Conservation (phyloP, 257 asterid genomes). For the Prunella vulgaris region DNA sequence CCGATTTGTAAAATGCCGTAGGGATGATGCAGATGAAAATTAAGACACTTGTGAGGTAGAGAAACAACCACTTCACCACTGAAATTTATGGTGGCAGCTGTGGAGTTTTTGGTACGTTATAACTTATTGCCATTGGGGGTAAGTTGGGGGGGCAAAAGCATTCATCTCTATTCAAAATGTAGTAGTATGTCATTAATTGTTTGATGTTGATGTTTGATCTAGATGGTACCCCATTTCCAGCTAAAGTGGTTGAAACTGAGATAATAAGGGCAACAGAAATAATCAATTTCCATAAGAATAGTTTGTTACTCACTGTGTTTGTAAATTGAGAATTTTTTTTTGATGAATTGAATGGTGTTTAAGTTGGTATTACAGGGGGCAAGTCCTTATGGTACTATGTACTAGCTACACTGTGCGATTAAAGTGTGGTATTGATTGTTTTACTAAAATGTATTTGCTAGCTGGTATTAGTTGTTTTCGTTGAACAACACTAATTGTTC, state of each 20-base stretch:
- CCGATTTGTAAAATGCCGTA: background rate
- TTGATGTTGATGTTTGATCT: conserved; percentile 15
- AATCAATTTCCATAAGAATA: background rate
- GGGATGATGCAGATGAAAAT: background rate
- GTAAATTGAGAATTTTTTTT: background rate
- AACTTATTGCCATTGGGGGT: conserved; percentile 8
- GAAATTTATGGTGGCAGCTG: conserved; percentile 26
- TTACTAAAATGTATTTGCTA: too few relatives aligned
- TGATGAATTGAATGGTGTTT: background rate
- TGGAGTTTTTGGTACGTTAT: background rate
- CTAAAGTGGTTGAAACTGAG: conserved; percentile 17
- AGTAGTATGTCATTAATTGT: conserved; percentile 14
- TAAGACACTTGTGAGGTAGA: background rate
- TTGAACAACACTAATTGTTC: too few relatives aligned
- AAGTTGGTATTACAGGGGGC: background rate
- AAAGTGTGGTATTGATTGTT: background rate
- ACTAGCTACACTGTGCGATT: too few relatives aligned
- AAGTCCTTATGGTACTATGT: too few relatives aligned
- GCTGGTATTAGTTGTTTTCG: too few relatives aligned
- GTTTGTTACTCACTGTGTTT: background rate
- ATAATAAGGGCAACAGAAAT: background rate
- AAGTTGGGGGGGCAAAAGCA: background rate
- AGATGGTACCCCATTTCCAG: conserved; percentile 4
- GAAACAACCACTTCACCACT: background rate
- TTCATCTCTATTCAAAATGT: background rate